These are phyloP conservation scores for Mortierella sp. DNA, from an alignment of 371 early-diverging fungal species.

Conservation along the genomic window DNA sequence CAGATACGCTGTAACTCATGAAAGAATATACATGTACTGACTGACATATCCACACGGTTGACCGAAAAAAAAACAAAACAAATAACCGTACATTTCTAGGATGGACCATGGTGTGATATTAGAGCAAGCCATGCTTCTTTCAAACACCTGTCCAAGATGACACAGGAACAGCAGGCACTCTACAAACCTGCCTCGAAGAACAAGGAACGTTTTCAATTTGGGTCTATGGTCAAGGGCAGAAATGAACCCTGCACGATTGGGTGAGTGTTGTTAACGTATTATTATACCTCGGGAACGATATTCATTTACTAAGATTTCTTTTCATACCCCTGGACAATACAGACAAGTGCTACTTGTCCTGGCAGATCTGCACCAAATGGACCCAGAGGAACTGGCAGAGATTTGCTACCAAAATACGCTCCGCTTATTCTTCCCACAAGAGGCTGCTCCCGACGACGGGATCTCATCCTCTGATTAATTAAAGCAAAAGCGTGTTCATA, in stretches of 20 bases:
- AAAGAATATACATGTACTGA: too few species aligned
- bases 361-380: conserved; percentile 63
- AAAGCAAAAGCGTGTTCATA: too few species aligned
- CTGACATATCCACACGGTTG: too few species aligned
- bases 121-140: conserved; percentile 89
- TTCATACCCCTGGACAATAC: too few species aligned
- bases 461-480: too few species aligned
- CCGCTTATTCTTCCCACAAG: conserved; percentile 62
- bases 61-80: too few species aligned
- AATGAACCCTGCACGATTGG: conserved; percentile 88
- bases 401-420: conserved; percentile 68
- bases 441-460: too few species aligned
- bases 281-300: too few species aligned
- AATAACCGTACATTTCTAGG: too few species aligned
- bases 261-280: too few species aligned
- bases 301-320: not conserved
- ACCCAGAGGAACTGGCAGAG: conserved; percentile 64
- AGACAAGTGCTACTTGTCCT: conserved; percentile 72
- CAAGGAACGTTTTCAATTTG: conserved; percentile 82
- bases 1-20: too few species aligned
- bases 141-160: conserved; percentile 61
- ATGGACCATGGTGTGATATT: conserved; percentile 97
- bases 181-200: conserved; percentile 63
- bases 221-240: conserved; percentile 81
- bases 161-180: conserved; percentile 47